Base-by-base conservation (phyloP, 2,329 filamentous ascomycete species). In the Venturia asperata region DNA sequence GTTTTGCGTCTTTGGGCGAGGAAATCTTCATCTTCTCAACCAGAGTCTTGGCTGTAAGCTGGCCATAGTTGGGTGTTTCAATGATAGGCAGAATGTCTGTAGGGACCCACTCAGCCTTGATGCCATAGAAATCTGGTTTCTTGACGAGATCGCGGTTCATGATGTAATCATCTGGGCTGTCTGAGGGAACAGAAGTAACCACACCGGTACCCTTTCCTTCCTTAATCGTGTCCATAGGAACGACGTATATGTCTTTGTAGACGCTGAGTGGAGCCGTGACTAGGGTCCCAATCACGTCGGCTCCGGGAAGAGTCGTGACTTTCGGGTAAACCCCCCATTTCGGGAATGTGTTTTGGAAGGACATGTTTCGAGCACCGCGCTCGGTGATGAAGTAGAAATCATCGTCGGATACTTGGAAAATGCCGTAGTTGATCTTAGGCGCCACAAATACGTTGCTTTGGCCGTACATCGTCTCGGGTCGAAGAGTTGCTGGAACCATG, bases 401-500 rank as follows among this genome's bases (percentile, higher is more conserved):
- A 68, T 74, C 76, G 43, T 78, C 79, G 41, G 74, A 72, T 58
- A 86, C 85, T 76, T 91, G 90, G 82, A 91, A 97, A 68, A 99
- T 79, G 62, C 93, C 93, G 72, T 99, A 99, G 56, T 82, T 85
- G 72, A 97, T 89, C 73, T 89, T 90, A 11, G 94, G 93, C 3
- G 92, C 91, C 61, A 99, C 91, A 71, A 97, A 99, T 76, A 92
- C 96, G 79, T 91, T 95, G 4, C 87, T 95, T 77, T 97, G 94
- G 49, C 95, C 95, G 74, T 97, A 99, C 93, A 99, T 97, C 43
- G 94, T 99, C 81, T 99, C 94, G 2, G 94, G 91, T 68, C 94
- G 85, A 67, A 99, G 83, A 65, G 94, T 97, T 19, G 94, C 94
- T 15, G 94, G 90, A 15, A 97, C 86, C 72, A 97, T 89, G 80